Evolutionary conservation across 495 filamentous ascomycete species (phyloP).

Genomic region (Trichoderma parareesei): DNA sequence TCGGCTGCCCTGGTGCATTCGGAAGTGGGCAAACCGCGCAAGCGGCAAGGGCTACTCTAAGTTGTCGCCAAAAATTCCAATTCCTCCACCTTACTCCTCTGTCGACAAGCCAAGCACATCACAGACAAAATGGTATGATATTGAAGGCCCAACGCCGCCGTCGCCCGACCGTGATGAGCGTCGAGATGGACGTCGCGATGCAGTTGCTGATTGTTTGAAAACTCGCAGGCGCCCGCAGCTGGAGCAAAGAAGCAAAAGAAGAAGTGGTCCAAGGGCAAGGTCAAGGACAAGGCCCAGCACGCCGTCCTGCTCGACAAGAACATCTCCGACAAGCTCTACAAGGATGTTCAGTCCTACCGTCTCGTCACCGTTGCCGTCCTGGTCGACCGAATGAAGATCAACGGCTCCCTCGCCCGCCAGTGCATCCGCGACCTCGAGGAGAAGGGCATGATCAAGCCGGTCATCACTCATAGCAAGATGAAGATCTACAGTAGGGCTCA

Average conservation of each 20-base stretch:
- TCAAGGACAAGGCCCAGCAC: constrained; percentile 99
- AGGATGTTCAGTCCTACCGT: constrained; percentile 99
- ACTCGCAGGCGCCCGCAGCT: constrained; percentile 13
- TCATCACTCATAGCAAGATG: constrained; percentile 93
- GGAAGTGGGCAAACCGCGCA: background rate
- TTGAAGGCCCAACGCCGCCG: background rate
- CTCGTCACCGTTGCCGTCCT: constrained; percentile 98
- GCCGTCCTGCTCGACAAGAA: constrained; percentile 71
- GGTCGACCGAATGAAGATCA: constrained; percentile 99
- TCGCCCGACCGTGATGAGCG: background rate
- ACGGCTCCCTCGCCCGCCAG: constrained; percentile 86
- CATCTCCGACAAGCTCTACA: constrained; percentile 86
- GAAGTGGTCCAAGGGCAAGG: constrained; percentile 37
- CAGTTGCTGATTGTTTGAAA: background rate
- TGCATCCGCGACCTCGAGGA: constrained; percentile 92
- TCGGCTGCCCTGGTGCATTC: constrained; percentile 14
- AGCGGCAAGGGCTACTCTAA: constrained; percentile 8
- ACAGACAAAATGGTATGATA: constrained; percentile 13
- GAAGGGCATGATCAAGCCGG: constrained; percentile 96
- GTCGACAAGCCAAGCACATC: constrained; percentile 11
- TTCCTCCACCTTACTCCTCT: constrained; percentile 9
- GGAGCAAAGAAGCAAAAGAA: constrained; percentile 16
- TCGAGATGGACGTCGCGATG: background rate
- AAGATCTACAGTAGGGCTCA: constrained; percentile 88
- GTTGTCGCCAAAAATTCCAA: constrained; percentile 11